These are phyloP conservation scores for Pichia sp. DNA, from an alignment of 1,139 yeast genomes.

Conservation along the genomic window DNA sequence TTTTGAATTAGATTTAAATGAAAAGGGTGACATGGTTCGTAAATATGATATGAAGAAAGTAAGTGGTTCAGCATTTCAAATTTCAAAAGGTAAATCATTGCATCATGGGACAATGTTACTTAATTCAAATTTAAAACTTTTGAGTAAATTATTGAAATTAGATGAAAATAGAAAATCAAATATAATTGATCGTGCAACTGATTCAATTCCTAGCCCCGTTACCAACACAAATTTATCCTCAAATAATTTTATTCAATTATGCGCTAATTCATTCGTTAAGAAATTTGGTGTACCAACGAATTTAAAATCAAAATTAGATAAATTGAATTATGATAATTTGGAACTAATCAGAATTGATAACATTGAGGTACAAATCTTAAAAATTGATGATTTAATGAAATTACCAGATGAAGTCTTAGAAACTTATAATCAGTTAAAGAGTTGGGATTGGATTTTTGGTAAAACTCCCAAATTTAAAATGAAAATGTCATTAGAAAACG, in stretches of 20 bases:
- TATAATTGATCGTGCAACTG: conserved; percentile 58
- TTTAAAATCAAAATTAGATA: background rate
- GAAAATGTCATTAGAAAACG: conserved; percentile 12
- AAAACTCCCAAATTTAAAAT: conserved; percentile 47
- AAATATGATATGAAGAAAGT: conserved; percentile 47
- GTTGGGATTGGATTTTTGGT: conserved; percentile 72
- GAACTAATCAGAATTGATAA: conserved; percentile 5
- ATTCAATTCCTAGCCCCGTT: conserved; percentile 75
- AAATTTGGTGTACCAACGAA: conserved; percentile 31
- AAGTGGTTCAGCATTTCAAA: conserved; percentile 87
- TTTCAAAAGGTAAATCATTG: conserved; percentile 75
- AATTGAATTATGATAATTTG: conserved; percentile 14
- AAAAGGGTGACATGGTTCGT: conserved; percentile 73
- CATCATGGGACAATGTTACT: conserved; percentile 97
- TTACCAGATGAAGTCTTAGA: conserved; percentile 44
- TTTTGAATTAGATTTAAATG: conserved; percentile 44
- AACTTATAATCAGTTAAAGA: conserved; percentile 39
- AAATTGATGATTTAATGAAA: conserved; percentile 25
- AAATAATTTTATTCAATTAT: conserved; percentile 44
- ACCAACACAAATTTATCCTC: conserved; percentile 48
- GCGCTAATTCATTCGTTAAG: conserved; percentile 40
- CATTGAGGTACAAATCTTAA: conserved; percentile 18
- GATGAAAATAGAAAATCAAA: conserved; percentile 15
- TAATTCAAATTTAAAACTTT: conserved; percentile 50
- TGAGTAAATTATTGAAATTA: conserved; percentile 49